Evolutionary conservation across 2,329 filamentous ascomycete genomes (phyloP), one percentile per base, ranked within the genome.

Genomic region (Aureobasidium vineae): DNA sequence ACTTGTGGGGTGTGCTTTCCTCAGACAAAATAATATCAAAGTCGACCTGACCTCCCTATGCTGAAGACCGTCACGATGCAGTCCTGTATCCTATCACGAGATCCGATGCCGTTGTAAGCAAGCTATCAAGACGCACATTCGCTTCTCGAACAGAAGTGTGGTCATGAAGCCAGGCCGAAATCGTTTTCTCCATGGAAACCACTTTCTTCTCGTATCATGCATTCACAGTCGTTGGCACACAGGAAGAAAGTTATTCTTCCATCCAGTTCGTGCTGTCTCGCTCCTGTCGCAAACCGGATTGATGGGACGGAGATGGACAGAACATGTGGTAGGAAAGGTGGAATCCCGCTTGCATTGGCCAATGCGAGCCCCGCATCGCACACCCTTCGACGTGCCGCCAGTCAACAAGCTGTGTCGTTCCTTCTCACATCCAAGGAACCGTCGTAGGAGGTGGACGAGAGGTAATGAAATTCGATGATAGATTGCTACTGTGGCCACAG

Each of bases 301-400:
- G n/a, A 41, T 41, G 59, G 59, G 45, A 63, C 59, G 31, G 15
- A 28, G 21, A 54, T 36, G 41, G 36, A 54, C 6, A 26, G 49
- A 64, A 36, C 49, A 38, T 64, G 49, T 54, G 61, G 16, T 64
- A 26, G 61, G 5, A 54, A 19, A 8, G 61, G 38, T 45, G 61
- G 59, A 33, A 11, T 49, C 21, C 59, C 59, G 49, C 61, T 45
- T 33, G 49, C 36, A 43, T 64, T 33, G 38, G 26, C 61, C 61
- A 64, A 54, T 64, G 49, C 49, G 49, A 38, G 47, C 49, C 19
- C 49, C 26, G 43, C 59, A 47, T 63, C 45, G 28, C 45, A 63
- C 59, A 63, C 59, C 41, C 41, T 52, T 28, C 26, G 45, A 36
- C 45, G 4, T 50, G 26, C 40, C 59, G 43, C 31, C 43, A 52